phyloP scores from a whole-genome alignment of 75 land plant species.

The Chamaecyparis obtusa region DNA sequence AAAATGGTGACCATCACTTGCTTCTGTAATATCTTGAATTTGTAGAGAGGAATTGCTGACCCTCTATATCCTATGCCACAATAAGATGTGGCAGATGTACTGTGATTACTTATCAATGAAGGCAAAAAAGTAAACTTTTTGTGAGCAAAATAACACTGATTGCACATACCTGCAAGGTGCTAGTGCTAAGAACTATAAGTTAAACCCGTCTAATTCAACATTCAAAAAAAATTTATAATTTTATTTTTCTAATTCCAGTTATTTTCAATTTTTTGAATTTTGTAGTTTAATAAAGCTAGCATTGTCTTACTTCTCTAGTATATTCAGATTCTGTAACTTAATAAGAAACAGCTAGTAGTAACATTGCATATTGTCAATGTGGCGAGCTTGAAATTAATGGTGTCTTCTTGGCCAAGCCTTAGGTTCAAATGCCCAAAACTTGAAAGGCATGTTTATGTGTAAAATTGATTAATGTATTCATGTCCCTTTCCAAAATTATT shows the following conservation, averaged over 20 bases:
- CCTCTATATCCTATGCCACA: neutral
- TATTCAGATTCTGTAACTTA: neutral
- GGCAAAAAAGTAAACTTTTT: no score
- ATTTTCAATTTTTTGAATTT: neutral
- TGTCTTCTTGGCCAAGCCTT: neutral
- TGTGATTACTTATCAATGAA: neutral
- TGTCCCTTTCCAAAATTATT: no score
- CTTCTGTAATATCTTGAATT: neutral
- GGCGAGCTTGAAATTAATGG: neutral
- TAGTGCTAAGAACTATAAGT: neutral
- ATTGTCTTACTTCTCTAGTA: neutral
- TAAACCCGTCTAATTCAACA: neutral
- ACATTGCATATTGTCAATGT: neutral
- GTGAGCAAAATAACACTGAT: neutral
- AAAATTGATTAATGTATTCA: neutral
- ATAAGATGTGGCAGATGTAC: neutral
- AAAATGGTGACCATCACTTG: neutral
- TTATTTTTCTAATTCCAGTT: neutral
- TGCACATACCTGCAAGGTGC: neutral
- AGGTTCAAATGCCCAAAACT: neutral
- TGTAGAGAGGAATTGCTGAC: neutral
- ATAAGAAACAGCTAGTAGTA: neutral
- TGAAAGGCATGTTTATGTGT: neutral
- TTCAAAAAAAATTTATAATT: neutral
- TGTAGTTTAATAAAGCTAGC: neutral